Base-by-base conservation (phyloP, 2,329 filamentous ascomycete genomes). In the Hirsutella rhossiliensis region DNA sequence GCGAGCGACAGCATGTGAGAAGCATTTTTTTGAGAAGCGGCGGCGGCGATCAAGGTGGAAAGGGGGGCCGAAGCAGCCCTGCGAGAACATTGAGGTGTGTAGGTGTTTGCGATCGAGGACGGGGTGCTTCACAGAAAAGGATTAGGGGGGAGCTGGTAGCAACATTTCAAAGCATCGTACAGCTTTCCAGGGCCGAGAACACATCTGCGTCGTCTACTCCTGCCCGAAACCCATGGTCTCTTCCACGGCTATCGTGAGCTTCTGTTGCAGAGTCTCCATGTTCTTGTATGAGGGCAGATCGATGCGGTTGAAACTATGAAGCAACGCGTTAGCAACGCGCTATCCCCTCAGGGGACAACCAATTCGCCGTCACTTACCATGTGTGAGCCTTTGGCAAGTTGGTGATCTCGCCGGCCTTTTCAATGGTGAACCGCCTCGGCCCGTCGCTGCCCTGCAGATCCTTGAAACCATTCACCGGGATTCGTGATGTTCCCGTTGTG, bases 171-270 rank as follows among this genome's bases (percentile, higher is more conserved):
- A 27, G 19, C 19, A 27, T 18, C 9, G 12, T 20, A 39, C 6
- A 15, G 19, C 20, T 17, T 5, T 39, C 12, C 8, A 9, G 11
- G 12, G 11, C 13, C 11, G 15, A 19, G 9, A 17, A 42, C 11
- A 18, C n/a, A n/a, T n/a, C 20, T 13, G 23, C 12, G 3, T 12
- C 29, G 6, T 57, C 47, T 87, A 98, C 71, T 98, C 92, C 70
- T 98, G 92, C 52, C 92, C 92, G 62, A 98, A 98, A 49, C 92
- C 92, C 72, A 98, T 89, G 0, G 92, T 98, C 71, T 98, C 92
- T 68, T 98, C 92, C 44, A 98, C 92, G 23, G 92, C 92, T 66
- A 95, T 94, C 7, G 89, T 92, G 55, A 98, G 73, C 68, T 98
- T 98, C 59, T 82, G 73, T 61, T 90, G 84, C 52, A 98, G 73